phyloP scores from a whole-genome alignment of 2,329 filamentous ascomycete genomes.

The Cercospora sp. region DNA sequence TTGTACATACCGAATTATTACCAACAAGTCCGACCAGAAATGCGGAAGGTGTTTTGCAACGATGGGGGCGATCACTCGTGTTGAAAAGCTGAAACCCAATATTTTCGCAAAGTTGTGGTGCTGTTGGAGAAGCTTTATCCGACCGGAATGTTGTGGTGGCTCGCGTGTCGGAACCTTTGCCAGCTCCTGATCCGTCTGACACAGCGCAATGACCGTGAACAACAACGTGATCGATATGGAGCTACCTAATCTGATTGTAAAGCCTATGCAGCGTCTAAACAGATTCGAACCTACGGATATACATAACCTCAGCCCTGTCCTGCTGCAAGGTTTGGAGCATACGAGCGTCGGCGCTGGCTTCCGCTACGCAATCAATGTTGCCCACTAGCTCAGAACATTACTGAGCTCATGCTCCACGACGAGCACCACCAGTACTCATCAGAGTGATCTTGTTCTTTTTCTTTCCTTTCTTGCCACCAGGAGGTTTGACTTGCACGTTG shows the following conservation, averaged over 20 bases:
- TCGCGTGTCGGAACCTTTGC: too few species aligned
- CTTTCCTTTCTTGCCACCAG: slow-evolving; percentile 58
- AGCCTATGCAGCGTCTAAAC: background rate
- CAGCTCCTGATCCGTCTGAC: too few species aligned
- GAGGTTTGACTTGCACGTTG: slow-evolving; percentile 42
- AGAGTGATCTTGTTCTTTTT: slow-evolving; percentile 68
- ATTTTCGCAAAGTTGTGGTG: too few species aligned
- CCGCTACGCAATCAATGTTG: background rate
- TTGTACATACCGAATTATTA: too few species aligned
- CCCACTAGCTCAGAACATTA: background rate
- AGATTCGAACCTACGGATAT: background rate
- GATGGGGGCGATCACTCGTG: too few species aligned
- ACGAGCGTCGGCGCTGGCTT: background rate
- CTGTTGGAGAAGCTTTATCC: too few species aligned
- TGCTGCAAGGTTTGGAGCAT: background rate
- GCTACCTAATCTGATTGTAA: background rate
- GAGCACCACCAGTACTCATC: slow-evolving; percentile 60
- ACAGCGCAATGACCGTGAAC: too few species aligned
- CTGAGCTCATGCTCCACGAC: slow-evolving; percentile 12
- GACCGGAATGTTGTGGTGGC: too few species aligned
- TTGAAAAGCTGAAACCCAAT: too few species aligned
- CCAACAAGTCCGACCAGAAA: too few species aligned
- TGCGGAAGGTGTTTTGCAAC: too few species aligned
- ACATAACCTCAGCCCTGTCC: background rate
- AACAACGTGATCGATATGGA: background rate